A percentile compares a stretch with the other conserved stretches of the same genome.
phyloP scores from a whole-genome alignment of 2,329 filamentous ascomycete species.

The Aureobasidium subglaciale region DNA sequence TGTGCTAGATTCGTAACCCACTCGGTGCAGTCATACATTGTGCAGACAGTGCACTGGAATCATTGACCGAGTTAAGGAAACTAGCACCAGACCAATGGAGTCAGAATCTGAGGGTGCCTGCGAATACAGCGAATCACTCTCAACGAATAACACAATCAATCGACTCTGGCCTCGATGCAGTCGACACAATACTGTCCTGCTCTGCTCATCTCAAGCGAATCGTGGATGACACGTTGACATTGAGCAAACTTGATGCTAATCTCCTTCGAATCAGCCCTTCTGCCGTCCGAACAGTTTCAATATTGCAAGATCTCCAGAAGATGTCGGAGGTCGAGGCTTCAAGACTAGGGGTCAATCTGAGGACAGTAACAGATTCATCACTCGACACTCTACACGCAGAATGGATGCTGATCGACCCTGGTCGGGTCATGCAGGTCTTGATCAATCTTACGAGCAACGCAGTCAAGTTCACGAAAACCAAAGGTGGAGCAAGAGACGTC shows the following conservation, averaged over 20 bases:
- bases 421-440: constrained; percentile 27
- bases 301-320: constrained; percentile 29
- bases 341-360: constrained; percentile 26
- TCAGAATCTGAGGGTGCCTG: neutral
- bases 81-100: neutral
- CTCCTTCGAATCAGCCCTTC: constrained; percentile 34
- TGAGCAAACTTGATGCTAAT: constrained; percentile 31
- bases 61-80: neutral
- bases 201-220: constrained; percentile 31
- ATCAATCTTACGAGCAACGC: constrained; percentile 27
- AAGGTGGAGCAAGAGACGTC: constrained; percentile 28
- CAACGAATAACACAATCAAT: constrained; percentile 19
- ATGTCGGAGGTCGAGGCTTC: constrained; percentile 35
- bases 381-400: constrained; percentile 28
- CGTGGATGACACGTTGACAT: constrained; percentile 41
- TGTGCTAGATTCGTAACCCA: constrained; percentile 38
- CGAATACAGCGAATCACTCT: neutral
- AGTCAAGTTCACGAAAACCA: constrained; percentile 38
- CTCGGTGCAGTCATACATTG: constrained; percentile 38
- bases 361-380: constrained; percentile 29
- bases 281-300: constrained; percentile 28
- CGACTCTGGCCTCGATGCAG: constrained; percentile 18
- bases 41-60: constrained; percentile 28
- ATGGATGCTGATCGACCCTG: constrained; percentile 23
- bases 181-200: constrained; percentile 26